phyloP scores from a whole-genome alignment of 306 rosid genomes.

The Cicer cuneatum region DNA sequence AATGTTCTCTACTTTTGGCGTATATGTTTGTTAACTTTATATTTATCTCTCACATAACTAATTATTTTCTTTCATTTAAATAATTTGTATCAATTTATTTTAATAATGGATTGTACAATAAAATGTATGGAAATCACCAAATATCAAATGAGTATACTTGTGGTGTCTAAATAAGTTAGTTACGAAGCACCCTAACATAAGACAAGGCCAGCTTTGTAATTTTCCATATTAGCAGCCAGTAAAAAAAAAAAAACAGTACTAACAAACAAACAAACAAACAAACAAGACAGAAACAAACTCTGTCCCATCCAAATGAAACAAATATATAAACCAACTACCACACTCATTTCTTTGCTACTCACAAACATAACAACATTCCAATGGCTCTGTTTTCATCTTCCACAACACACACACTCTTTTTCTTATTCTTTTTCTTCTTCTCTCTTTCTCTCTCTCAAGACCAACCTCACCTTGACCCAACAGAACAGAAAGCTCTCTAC shows the following conservation, averaged over 20 bases:
- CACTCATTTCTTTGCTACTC: not conserved
- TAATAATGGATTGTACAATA: too few species aligned
- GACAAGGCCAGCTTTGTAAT: slow-evolving; percentile 8
- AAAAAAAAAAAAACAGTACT: not conserved
- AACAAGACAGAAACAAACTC: not conserved
- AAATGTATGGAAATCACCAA: too few species aligned
- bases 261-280: too few species aligned
- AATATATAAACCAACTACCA: not conserved
- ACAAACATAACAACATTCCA: not conserved
- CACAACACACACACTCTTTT: not conserved
- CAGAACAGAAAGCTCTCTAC: slow-evolving; percentile 61
- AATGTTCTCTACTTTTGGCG: fast-evolving
- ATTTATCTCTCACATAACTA: too few species aligned
- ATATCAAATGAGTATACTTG: too few species aligned
- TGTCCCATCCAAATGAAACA: slow-evolving; percentile 9
- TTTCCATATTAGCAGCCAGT: not conserved
- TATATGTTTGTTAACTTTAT: too few species aligned
- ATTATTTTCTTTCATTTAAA: too few species aligned
- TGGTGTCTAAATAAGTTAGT: too few species aligned
- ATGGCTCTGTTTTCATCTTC: slow-evolving; percentile 47
- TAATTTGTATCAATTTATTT: too few species aligned
- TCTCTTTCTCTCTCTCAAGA: slow-evolving; percentile 44
- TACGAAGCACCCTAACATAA: too few species aligned
- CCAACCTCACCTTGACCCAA: slow-evolving; percentile 51
- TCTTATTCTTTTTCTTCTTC: not conserved